Evolutionary conservation across 106 monocot species (phyloP).

Genomic region (Allium fistulosum): DNA sequence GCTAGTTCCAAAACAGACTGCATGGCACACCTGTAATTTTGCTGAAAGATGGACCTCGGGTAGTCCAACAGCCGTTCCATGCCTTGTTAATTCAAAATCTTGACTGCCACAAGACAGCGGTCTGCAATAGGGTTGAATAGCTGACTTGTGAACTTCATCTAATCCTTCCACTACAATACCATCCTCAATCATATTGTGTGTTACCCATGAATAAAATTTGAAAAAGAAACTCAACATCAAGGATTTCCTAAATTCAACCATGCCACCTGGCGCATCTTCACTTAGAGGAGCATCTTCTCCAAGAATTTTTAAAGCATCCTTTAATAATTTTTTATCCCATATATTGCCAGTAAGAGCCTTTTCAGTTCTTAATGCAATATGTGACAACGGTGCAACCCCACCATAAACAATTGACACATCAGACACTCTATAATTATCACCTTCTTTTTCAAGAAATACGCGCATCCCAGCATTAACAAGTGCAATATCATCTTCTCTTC

Average conservation of each 20-base stretch:
- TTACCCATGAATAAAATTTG: conserved; percentile 89
- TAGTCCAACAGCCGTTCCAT: conserved; percentile 76
- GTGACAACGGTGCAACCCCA: conserved; percentile 83
- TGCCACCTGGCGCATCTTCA: conserved; percentile 94
- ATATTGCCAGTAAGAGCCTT: conserved; percentile 41
- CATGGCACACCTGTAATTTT: conserved; percentile 57
- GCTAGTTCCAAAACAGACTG: too few species aligned
- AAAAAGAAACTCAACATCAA: conserved; percentile 97
- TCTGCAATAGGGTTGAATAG: conserved; percentile 48
- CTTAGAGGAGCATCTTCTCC: conserved; percentile 60
- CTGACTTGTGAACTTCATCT: conserved; percentile 33
- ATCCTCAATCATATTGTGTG: conserved; percentile 48
- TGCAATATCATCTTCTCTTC: conserved; percentile 99
- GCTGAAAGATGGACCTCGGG: conserved; percentile 77
- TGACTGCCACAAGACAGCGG: conserved; percentile 56
- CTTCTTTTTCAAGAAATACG: conserved; percentile 39
- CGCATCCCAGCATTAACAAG: conserved; percentile 99
- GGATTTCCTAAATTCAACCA: conserved; percentile 94
- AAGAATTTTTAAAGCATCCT: conserved; percentile 45
- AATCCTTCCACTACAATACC: conserved; percentile 24
- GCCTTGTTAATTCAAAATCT: conserved; percentile 43
- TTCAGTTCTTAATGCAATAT: conserved; percentile 55
- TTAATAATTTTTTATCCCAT: conserved; percentile 62
- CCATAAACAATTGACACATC: conserved; percentile 86
- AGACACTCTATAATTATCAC: conserved; percentile 41